These are phyloP conservation scores for Wickerhamiella alocasiicola DNA, from an alignment of 805 yeast species.

Conservation along the genomic window DNA sequence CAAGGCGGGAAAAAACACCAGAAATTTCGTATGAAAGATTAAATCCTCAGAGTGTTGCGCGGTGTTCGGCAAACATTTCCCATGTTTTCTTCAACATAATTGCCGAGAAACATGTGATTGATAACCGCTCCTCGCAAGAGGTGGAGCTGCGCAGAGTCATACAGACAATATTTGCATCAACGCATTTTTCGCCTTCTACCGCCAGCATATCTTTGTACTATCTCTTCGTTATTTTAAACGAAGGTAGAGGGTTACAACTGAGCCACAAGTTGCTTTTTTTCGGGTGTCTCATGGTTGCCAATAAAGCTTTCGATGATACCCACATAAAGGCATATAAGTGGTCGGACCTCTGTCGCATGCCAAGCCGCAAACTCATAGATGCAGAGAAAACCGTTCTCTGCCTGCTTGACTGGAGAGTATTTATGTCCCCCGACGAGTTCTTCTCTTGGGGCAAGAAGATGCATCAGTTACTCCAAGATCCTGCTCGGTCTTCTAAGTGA, in stretches of 20 bases:
- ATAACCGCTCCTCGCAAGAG: no score
- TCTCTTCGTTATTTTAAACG: not conserved
- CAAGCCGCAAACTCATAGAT: constrained; percentile 1
- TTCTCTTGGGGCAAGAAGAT: constrained; percentile 5
- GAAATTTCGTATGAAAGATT: not conserved
- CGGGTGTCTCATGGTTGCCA: constrained; percentile 5
- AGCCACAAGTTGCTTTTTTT: not conserved
- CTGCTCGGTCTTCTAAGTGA: no score
- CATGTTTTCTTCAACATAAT: no score
- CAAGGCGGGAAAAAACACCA: constrained; percentile 3
- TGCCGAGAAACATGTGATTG: no score
- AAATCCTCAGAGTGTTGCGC: not conserved
- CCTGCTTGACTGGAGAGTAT: not conserved
- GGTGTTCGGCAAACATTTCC: not conserved
- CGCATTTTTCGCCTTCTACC: constrained; percentile 1
- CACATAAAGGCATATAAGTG: not conserved
- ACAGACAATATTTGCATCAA: not conserved
- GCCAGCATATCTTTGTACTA: constrained; percentile 4
- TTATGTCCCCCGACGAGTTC: constrained; percentile 1
- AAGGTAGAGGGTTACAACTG: not conserved
- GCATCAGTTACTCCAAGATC: constrained; percentile 1
- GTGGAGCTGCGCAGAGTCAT: not conserved
- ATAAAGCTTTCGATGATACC: constrained; percentile 5
- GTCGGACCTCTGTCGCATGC: constrained; percentile 1
- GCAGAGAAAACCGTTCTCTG: constrained; percentile 5